Evolutionary conservation across 148 eudicot genomes (phyloP), one percentile per base, ranked within the genome.

Genomic region (Cornus suecica): DNA sequence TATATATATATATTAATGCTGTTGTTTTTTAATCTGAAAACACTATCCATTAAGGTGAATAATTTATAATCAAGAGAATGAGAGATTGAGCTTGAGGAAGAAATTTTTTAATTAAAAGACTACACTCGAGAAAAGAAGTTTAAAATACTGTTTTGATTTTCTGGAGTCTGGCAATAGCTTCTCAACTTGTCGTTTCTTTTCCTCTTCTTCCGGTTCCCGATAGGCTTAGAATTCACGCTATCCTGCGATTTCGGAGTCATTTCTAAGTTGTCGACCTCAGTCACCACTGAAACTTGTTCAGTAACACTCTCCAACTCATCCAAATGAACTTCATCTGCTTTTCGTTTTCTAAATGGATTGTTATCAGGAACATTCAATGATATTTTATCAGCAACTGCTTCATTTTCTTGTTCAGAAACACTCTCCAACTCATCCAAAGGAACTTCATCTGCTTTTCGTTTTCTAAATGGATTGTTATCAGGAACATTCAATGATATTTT

Each of bases 271-370:
- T 80, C 88, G 76, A 82, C 67, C 68, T 86, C 88, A 18, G 91
- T 84, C 45, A 80, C 80, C 30, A 61, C 81, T 4, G 87, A 82
- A 27, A 74, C 78, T 23, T 75, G 83, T 79, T 82, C 77, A 30
- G 77, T 75, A 48, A 65, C 71, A 56, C 37, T 73, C 65, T 85
- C 83, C 5, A 23, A 37, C 54, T 56, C 20, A 58, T 84, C 76
- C 60, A 69, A 24, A 62, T 65, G 70, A 52, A 80, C 69, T 77
- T 87, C 78, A 25, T 73, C 82, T 63, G 32, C 65, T 41, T 89
- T 89, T 30, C 83, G 76, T 77, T 80, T 86, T 75, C 75, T 82
- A 73, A 88, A 90, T 16, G 95, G 95, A 75, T 89, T 88, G 73
- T 88, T 87, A 61, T 80, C 69, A 18, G 88, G 91, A 64, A 82